These are phyloP conservation scores for Ogataea philodendri DNA, from an alignment of 805 yeast genomes.

Conservation along the genomic window DNA sequence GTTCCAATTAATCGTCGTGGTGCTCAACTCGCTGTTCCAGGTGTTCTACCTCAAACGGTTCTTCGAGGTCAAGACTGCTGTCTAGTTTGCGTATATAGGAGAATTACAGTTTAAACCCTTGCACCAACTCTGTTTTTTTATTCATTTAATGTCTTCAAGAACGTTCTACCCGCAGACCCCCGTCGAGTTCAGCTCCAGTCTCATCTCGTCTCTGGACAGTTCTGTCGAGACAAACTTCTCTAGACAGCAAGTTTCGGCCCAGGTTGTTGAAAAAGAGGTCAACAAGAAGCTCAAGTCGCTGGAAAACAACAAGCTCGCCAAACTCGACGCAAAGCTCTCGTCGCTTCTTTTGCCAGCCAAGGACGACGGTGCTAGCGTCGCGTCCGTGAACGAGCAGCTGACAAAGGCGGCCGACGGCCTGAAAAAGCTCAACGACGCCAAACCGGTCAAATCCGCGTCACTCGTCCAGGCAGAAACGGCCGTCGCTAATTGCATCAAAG, in stretches of 20 bases:
- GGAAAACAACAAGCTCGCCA: constrained; percentile 49
- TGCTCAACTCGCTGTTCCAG: constrained; percentile 85
- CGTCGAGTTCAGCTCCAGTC: constrained; percentile 62
- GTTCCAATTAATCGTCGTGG: constrained; percentile 84
- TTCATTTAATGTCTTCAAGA: constrained; percentile 38
- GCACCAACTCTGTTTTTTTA: constrained; percentile 11
- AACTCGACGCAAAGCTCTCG: constrained; percentile 50
- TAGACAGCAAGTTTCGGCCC: constrained; percentile 66
- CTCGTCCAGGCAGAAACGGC: constrained; percentile 45
- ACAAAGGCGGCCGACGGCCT: constrained; percentile 36
- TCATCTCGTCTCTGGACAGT: constrained; percentile 60
- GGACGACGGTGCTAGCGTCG: constrained; percentile 25
- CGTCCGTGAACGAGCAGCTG: constrained; percentile 33
- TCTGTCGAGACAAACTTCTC: constrained; percentile 64
- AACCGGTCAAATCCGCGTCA: constrained; percentile 36
- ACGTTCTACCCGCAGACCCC: constrained; percentile 67
- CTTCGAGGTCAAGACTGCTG: constrained; percentile 90
- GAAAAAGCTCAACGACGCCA: constrained; percentile 30
- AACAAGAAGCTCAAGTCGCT: constrained; percentile 52
- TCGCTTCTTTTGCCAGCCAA: constrained; percentile 39
- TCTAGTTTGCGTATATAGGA: constrained; percentile 39
- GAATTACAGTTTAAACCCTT: too few relatives aligned
- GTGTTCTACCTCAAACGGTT: constrained; percentile 90
- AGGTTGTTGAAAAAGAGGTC: constrained; percentile 64
- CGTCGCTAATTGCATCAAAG: constrained; percentile 59